Base-by-base conservation (phyloP, 2,329 filamentous ascomycete genomes). In the Allantophomopsis cytisporea region DNA sequence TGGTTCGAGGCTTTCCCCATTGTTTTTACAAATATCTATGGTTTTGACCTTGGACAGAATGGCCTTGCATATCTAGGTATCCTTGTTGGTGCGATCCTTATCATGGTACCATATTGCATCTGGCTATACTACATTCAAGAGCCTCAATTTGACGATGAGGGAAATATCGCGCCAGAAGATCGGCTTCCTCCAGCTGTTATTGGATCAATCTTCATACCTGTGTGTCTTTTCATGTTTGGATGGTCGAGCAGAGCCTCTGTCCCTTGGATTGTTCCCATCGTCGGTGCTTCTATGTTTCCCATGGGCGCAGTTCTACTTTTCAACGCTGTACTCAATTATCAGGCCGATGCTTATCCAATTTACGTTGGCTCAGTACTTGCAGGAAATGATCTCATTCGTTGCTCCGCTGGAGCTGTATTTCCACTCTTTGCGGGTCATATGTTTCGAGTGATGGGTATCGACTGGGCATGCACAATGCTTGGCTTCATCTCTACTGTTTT, bases 341-440 rank as follows among this genome's bases (percentile, higher is more conserved):
- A 83, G 10, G 71, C 83, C 44, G 80, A 83, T 51, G 62, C 52
- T 38, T 69, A 85, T 56, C 78, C 79, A 38, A 80, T 88, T 48
- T 89, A 80, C 45, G 83, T 84, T 1, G 83, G 83, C 1, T 83
- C 77, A 0, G 81, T 79, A 0, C 63, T 88, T 7, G 83, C 83
- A 2, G 80, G 80, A 36, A 85, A 79, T 57, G 68, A 76, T 2
- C 73, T 87, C 18, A 61, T 87, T 10, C 75, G 83, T 42, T 83
- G 79, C 0, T 59, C 83, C 12, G 83, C 86, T 44, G 82, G 80
- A 41, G 74, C 78, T 1, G 75, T 70, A 1, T 86, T 87, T 60
- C 82, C 81, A 0, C 65, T 87, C 1, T 86, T 86, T 57, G 83
- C 80, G 1, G 66, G 64, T 0, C 32, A 34, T 5, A 34, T 62